Evolutionary conservation across 192 early-diverging fungal genomes (phyloP).

Genomic region (Martensiomyces pterosporus): DNA sequence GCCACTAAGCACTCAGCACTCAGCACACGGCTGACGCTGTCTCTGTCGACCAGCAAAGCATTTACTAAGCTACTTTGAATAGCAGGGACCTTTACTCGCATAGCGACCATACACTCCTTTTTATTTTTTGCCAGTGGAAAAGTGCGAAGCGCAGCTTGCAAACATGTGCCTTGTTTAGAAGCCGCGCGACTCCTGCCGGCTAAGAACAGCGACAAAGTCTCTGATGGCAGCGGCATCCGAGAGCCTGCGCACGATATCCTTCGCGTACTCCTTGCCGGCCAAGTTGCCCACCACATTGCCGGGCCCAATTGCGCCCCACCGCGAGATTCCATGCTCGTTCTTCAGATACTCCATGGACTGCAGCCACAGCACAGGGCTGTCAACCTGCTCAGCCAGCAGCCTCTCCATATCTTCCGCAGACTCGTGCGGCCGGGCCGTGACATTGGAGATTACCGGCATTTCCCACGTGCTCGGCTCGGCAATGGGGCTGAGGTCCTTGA

Average conservation of each 20-base stretch:
- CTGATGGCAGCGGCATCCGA: slow-evolving; percentile 17
- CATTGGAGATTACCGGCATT: slow-evolving; percentile 90
- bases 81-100: too few relatives aligned
- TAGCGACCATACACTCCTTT: not conserved
- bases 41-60: not conserved
- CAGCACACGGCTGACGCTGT: too few relatives aligned
- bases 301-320: slow-evolving; percentile 85
- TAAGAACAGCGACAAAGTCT: slow-evolving; percentile 42
- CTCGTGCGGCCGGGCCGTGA: slow-evolving; percentile 76
- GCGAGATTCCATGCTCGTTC: slow-evolving; percentile 64
- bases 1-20: too few relatives aligned
- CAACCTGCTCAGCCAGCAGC: slow-evolving; percentile 74
- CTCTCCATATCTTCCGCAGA: slow-evolving; percentile 57
- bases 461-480: slow-evolving; percentile 51
- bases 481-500: slow-evolving; percentile 65
- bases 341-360: slow-evolving; percentile 77
- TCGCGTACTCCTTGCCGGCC: slow-evolving; percentile 78
- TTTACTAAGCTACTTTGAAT: too few relatives aligned
- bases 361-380: slow-evolving; percentile 86
- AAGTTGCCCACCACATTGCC: slow-evolving; percentile 86
- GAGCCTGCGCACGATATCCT: slow-evolving; percentile 62
- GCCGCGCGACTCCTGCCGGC: slow-evolving; percentile 36
- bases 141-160: not conserved
- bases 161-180: slow-evolving; percentile 8
- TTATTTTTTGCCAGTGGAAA: not conserved